Evolutionary conservation across 2,329 filamentous ascomycete genomes (phyloP).

Genomic region (Aspergillus piperis): DNA sequence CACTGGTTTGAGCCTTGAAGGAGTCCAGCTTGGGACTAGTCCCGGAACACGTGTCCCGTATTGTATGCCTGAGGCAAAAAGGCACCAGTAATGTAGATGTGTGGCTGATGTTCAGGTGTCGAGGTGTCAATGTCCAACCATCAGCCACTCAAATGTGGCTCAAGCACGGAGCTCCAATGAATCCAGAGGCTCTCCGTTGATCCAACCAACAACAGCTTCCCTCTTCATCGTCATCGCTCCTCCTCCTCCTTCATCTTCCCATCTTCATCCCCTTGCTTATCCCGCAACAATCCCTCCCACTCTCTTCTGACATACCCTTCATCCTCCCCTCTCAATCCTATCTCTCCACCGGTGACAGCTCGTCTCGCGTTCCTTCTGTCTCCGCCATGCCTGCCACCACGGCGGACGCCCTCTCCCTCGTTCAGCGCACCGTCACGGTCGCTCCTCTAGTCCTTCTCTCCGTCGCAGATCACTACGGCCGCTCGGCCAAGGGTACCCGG

Average conservation of each 20-base stretch:
- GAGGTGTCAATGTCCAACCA: not conserved
- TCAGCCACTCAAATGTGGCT: slow-evolving; percentile 14
- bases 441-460: slow-evolving; percentile 97
- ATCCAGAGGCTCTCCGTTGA: slow-evolving; percentile 13
- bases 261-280: not conserved
- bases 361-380: slow-evolving; percentile 7
- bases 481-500: slow-evolving; percentile 84
- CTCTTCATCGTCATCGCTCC: not conserved
- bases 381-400: slow-evolving; percentile 89
- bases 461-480: slow-evolving; percentile 96
- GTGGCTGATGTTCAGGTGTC: not conserved
- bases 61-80: not conserved
- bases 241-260: not conserved
- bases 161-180: slow-evolving; percentile 19
- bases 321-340: not conserved
- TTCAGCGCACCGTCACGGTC: slow-evolving; percentile 93
- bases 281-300: not conserved
- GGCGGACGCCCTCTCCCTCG: slow-evolving; percentile 91
- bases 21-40: not conserved
- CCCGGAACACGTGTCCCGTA: not conserved
- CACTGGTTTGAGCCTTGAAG: not conserved
- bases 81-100: not conserved
- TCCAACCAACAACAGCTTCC: slow-evolving; percentile 16
- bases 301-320: not conserved
- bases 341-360: not conserved